Percentiles rank a stretch among this genome's conserved stretches.
These are phyloP conservation scores for Paralagenidium karlingii DNA, from an alignment of 352 stramenopile species.

Conservation along the genomic window DNA sequence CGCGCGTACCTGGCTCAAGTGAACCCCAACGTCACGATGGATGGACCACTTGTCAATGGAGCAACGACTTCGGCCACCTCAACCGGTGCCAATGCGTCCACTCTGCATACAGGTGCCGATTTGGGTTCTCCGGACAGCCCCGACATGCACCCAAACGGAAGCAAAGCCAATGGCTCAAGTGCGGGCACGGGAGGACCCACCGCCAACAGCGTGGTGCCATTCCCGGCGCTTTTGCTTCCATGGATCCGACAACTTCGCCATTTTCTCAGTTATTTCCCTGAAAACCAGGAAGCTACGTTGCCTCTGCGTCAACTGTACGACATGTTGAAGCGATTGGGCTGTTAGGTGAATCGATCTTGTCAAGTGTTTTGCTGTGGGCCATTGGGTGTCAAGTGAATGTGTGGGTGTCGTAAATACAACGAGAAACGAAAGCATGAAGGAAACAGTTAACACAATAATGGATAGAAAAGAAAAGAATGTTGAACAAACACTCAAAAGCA, in stretches of 20 bases:
- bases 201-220: conserved; percentile 8
- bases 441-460: conserved; percentile 4
- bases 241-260: conserved; percentile 80
- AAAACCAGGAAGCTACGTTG: conserved; percentile 72
- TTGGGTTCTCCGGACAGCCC: background rate
- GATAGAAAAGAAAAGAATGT: conserved; percentile 2
- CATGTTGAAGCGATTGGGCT: conserved; percentile 63
- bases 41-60: no score
- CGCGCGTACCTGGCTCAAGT: conserved; percentile 30
- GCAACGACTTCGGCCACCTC: conserved; percentile 7
- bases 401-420: background rate
- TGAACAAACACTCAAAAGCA: no score
- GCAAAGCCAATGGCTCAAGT: background rate
- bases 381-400: conserved; percentile 3
- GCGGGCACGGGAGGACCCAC: background rate
- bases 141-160: background rate
- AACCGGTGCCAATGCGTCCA: conserved; percentile 3
- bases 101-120: background rate
- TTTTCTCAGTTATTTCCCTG: conserved; percentile 80
- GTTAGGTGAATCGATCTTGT: background rate
- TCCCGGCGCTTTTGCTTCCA: conserved; percentile 61
- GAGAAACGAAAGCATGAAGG: conserved; percentile 1
- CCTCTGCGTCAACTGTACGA: conserved; percentile 71
- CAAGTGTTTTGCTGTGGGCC: background rate
- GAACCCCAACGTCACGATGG: no score